A percentile compares a stretch with the other conserved stretches of the same genome.
Evolutionary conservation across 2,329 filamentous ascomycete genomes (phyloP).

Genomic region (Colletotrichum navitas): DNA sequence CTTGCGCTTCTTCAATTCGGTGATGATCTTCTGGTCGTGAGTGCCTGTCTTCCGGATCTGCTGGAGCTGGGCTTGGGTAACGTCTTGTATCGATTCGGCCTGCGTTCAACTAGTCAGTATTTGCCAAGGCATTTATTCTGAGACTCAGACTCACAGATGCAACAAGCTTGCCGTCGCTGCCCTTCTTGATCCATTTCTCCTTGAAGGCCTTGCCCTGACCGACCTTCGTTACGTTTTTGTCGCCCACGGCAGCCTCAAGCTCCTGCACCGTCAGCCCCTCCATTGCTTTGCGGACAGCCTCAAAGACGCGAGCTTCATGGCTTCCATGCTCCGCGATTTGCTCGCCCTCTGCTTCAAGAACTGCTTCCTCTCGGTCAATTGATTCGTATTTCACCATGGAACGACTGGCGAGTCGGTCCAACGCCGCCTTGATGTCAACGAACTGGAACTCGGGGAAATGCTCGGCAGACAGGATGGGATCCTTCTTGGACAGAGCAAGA

Average conservation of each 20-base stretch:
- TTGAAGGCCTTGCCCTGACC: slow-evolving; percentile 97
- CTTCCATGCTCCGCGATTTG: slow-evolving; percentile 80
- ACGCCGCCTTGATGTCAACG: slow-evolving; percentile 82
- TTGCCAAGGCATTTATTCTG: not conserved
- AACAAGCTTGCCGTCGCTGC: slow-evolving; percentile 67
- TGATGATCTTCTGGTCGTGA: slow-evolving; percentile 80
- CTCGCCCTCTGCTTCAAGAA: slow-evolving; percentile 81
- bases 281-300: slow-evolving; percentile 76
- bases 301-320: slow-evolving; percentile 86
- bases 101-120: slow-evolving; percentile 45
- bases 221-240: slow-evolving; percentile 81
- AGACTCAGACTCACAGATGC: slow-evolving; percentile 58
- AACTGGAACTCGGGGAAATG: slow-evolving; percentile 76
- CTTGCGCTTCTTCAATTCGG: slow-evolving; percentile 93
- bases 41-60: slow-evolving; percentile 78
- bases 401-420: slow-evolving; percentile 87
- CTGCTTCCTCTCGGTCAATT: slow-evolving; percentile 81
- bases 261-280: slow-evolving; percentile 87
- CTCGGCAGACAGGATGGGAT: slow-evolving; percentile 76
- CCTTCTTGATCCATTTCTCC: slow-evolving; percentile 77
- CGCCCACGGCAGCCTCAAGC: slow-evolving; percentile 76
- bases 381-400: slow-evolving; percentile 90
- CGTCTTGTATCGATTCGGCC: slow-evolving; percentile 83
- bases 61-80: slow-evolving; percentile 80
- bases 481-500: slow-evolving; percentile 71